Evolutionary conservation across 139 green algal species (phyloP), one percentile per base, ranked within the genome.

Genomic region (Desmodesmus armatus): DNA sequence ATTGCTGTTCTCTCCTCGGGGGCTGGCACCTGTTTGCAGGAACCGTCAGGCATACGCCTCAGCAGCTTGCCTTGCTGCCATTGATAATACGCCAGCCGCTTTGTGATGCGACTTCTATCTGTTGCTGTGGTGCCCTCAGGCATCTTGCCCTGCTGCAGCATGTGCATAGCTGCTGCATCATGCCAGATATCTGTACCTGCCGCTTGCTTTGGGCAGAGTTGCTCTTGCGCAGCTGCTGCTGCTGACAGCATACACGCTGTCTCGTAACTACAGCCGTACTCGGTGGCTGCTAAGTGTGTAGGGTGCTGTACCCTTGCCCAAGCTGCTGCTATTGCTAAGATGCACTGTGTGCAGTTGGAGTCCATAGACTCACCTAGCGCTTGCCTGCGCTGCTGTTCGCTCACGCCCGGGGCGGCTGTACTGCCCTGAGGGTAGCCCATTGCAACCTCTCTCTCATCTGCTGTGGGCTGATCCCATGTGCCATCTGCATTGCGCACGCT

Each of bases 191-290:
- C 70, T 43, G 70, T 62, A 27, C 4, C 25, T 5, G 5, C 25
- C 41, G 11, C 27, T 25, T 3, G 17, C 6, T 62, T 13, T 63
- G 70, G n/a, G n/a, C n/a, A n/a, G 41, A 63, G 27, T 3, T 23
- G 33, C 21, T 78, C 70, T 17, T 78, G 70, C n/a, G 70, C 41
- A 41, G 70, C 70, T 37, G 70, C 70, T n/a, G n/a, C n/a, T n/a
- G n/a, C n/a, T n/a, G n/a, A n/a, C n/a, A n/a, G n/a, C n/a, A n/a
- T n/a, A n/a, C n/a, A n/a, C n/a, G n/a, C n/a, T n/a, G n/a, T n/a
- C n/a, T n/a, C n/a, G n/a, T n/a, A n/a, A n/a, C n/a, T n/a, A n/a
- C n/a, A n/a, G n/a, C n/a, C n/a, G n/a, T n/a, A n/a, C n/a, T n/a
- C n/a, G n/a, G n/a, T n/a, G n/a, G n/a, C n/a, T n/a, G n/a, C n/a